Conservation (phyloP, 768 basidiomycete genomes). For the Suillus paluster region DNA sequence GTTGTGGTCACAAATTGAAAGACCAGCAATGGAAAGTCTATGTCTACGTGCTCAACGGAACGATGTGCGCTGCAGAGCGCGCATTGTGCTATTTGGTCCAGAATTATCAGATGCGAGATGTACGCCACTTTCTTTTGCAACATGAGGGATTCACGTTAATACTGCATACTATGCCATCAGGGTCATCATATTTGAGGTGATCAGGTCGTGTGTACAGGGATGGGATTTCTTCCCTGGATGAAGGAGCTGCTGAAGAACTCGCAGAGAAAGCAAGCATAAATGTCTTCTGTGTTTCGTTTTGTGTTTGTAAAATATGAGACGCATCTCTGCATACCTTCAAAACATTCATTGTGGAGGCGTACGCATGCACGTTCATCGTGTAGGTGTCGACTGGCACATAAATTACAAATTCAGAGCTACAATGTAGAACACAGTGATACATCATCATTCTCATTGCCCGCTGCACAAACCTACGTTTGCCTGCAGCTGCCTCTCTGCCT, state of each 20-base stretch:
- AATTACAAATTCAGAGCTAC: too few species aligned
- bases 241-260: constrained; percentile 80
- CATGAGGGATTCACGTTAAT: constrained; percentile 5
- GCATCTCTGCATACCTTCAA: too few species aligned
- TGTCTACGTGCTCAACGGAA: constrained; percentile 99
- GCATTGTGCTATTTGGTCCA: constrained; percentile 98
- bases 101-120: constrained; percentile 96
- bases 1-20: constrained; percentile 89
- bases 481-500: constrained; percentile 18
- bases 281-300: not conserved
- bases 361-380: too few species aligned
- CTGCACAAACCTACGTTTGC: not conserved
- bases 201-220: constrained; percentile 96
- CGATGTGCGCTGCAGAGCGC: constrained; percentile 95
- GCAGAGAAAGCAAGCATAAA: constrained; percentile 69
- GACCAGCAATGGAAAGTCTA: constrained; percentile 92
- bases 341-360: not conserved
- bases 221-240: constrained; percentile 87
- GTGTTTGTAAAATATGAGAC: not conserved
- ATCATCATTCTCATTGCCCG: not conserved
- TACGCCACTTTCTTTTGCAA: constrained; percentile 42
- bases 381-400: not conserved
- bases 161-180: constrained; percentile 48
- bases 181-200: constrained; percentile 86
- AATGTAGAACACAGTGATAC: not conserved